Conservation (phyloP, 306 rosid species). For the Delonix regia region DNA sequence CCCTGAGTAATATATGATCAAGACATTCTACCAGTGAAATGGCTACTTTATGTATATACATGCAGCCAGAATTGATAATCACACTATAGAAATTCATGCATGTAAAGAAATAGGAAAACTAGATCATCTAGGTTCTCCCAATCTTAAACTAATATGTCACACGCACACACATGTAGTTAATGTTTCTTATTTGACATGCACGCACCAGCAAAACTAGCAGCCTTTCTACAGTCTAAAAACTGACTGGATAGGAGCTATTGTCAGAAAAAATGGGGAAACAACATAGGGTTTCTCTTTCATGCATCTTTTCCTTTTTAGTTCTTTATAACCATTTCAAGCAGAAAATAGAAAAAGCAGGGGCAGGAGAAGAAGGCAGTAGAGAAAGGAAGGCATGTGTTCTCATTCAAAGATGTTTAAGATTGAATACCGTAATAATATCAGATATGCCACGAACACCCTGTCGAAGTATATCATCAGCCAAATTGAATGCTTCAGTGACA, state of each 20-base stretch:
- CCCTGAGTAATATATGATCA: background rate
- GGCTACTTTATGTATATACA: slow-evolving; percentile 7
- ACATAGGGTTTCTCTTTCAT: slow-evolving; percentile 6
- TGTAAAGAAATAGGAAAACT: slow-evolving; percentile 14
- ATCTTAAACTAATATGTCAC: slow-evolving; percentile 1
- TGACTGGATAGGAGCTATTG: slow-evolving; percentile 13
- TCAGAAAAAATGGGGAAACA: slow-evolving; percentile 19
- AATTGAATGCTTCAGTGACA: slow-evolving; percentile 96
- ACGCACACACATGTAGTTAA: background rate
- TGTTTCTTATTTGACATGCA: background rate
- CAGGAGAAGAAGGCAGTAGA: background rate
- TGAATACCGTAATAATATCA: slow-evolving; percentile 93
- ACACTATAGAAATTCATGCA: slow-evolving; percentile 14
- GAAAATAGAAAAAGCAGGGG: background rate
- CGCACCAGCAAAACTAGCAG: background rate
- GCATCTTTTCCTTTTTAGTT: slow-evolving; percentile 25
- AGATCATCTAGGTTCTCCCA: background rate
- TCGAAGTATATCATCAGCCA: slow-evolving; percentile 97
- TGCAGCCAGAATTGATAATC: slow-evolving; percentile 14
- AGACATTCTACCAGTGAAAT: slow-evolving; percentile 24
- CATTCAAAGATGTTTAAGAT: slow-evolving; percentile 23
- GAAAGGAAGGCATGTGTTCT: slow-evolving; percentile 8
- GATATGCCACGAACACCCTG: slow-evolving; percentile 99
- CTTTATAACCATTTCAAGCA: slow-evolving; percentile 22
- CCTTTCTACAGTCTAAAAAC: background rate